These are phyloP conservation scores for Moesziomyces globuligerus DNA, from an alignment of 1,284 basidiomycete genomes.

Conservation along the genomic window DNA sequence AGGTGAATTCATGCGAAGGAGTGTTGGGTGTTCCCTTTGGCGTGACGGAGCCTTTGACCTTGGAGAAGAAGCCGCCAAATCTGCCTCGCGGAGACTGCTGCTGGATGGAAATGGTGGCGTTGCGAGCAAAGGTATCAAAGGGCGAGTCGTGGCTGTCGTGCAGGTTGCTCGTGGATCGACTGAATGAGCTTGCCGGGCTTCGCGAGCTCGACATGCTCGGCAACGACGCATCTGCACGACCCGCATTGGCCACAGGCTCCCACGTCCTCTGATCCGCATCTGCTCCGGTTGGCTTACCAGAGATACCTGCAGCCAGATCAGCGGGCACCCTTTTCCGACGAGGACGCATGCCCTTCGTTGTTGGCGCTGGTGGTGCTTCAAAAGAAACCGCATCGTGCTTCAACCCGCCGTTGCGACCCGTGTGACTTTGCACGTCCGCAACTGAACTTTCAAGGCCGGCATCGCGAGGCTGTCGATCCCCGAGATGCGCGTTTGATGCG, in stretches of 20 bases:
- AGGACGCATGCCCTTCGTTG: not conserved
- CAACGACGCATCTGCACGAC: slow-evolving; percentile 5
- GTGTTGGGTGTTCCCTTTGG: slow-evolving; percentile 12
- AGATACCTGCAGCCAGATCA: too few species aligned
- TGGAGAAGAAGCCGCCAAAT: slow-evolving; percentile 26
- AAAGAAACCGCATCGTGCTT: not conserved
- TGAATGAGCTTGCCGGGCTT: slow-evolving; percentile 29
- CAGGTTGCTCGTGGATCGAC: slow-evolving; percentile 29
- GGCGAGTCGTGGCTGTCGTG: slow-evolving; percentile 6
- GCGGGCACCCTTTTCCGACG: not conserved
- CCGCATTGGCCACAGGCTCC: not conserved
- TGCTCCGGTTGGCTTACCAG: not conserved
- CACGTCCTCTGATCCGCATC: not conserved
- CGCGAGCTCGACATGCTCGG: slow-evolving; percentile 20
- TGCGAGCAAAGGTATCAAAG: slow-evolving; percentile 3
- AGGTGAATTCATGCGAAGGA: slow-evolving; percentile 4
- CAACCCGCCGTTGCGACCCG: not conserved
- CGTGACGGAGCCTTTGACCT: slow-evolving; percentile 25
- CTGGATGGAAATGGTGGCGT: not conserved
- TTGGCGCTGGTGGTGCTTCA: not conserved
- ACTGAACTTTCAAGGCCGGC: too few species aligned
- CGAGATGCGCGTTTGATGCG: too few species aligned
- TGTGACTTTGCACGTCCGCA: not conserved
- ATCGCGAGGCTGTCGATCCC: too few species aligned
- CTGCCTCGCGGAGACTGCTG: slow-evolving; percentile 16